Evolutionary conservation across 2,329 filamentous ascomycete species (phyloP).

Genomic region (Colletotrichum scovillei): DNA sequence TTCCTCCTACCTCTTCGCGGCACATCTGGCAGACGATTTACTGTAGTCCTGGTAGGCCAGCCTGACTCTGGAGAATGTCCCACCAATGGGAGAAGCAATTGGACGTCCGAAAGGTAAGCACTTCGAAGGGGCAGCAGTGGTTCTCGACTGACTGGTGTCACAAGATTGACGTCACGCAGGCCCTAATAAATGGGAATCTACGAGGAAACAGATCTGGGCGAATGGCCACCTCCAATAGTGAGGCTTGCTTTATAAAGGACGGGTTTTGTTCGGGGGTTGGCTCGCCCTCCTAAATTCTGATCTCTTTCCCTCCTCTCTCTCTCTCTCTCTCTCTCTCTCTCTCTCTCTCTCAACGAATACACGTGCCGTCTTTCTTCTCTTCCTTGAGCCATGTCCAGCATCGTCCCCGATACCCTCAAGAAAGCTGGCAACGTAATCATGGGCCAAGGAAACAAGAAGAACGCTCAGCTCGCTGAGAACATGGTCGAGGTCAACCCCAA

Average conservation of each 20-base stretch:
- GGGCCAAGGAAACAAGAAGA: constrained; percentile 62
- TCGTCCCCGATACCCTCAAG: constrained; percentile 48
- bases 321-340: not conserved
- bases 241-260: not conserved
- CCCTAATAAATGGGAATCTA: not conserved
- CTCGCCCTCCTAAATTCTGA: not conserved
- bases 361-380: not conserved
- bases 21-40: not conserved
- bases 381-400: constrained; percentile 22
- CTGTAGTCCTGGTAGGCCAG: not conserved
- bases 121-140: not conserved
- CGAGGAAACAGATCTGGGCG: not conserved
- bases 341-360: not conserved
- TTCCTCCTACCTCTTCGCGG: not conserved
- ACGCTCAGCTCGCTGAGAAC: constrained; percentile 68
- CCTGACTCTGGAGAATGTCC: not conserved
- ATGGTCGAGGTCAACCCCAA: constrained; percentile 69
- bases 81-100: constrained; percentile 9
- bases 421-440: constrained; percentile 54
- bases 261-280: not conserved
- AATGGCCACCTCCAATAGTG: not conserved
- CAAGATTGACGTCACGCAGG: constrained; percentile 28
- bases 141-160: constrained; percentile 2
- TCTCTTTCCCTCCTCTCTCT: not conserved
- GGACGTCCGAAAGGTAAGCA: not conserved